Evolutionary conservation across 2,329 filamentous ascomycete species (phyloP), one percentile per base, ranked within the genome.

Genomic region (Claviceps sorghi): DNA sequence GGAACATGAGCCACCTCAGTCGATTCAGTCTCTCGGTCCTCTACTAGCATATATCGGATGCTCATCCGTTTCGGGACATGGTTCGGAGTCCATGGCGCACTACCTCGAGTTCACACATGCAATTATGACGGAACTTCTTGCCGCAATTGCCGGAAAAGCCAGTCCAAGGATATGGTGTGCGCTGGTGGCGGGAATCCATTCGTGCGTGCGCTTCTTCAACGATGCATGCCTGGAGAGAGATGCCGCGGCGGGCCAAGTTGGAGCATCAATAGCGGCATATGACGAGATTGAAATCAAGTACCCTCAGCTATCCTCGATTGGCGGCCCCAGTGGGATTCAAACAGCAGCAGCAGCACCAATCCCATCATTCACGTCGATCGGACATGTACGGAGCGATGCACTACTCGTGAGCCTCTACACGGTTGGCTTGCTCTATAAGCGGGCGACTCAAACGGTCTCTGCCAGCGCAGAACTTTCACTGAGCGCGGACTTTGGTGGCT

Each of bases 11-110:
- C 58, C 61, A 4, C 56, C 58, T 4, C 57, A 62, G 43, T 58
- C 56, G 9, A 63, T 72, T 5, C 63, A 65, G 32, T 61, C 60
- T 30, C 62, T 76, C 2, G 65, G 74, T 4, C 66, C 68, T 10
- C 66, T 73, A 2, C 57, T 80, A 2, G 72, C 72, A 3, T 74
- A 71, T 51, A 65, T 79, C 48, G 73, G 73, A 30, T 77, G 73
- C 59, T 76, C 73, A 68, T 1, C 57, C 53, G 2, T 54, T 46
- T 9, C 53, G 13, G 45, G 22, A 19, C n/a, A 41, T 38, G 46
- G 58, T 3, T 57, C 57, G 1, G 57, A 60, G 6, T 61, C 63
- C 1, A 60, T 73, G n/a, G 53, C 60, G 15, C 68, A 75, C 54
- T 73, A 73, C 51, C 53, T 74, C 11, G 66, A 64, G 6, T 64